phyloP scores from a whole-genome alignment of 176 grass and related monocot genomes.

The Tillandsia fasciculata region DNA sequence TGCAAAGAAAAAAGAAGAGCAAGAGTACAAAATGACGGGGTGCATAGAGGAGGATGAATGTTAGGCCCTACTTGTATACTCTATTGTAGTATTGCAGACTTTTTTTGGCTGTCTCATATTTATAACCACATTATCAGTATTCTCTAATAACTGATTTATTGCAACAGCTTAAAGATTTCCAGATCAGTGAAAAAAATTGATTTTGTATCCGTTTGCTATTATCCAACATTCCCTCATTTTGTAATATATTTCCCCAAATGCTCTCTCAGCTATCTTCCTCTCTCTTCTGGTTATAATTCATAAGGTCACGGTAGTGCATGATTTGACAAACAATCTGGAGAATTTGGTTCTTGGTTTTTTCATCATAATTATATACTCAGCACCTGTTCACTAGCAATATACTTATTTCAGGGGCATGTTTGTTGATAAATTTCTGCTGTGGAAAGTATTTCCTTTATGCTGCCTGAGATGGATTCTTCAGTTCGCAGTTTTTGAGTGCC shows the following conservation, averaged over 20 bases:
- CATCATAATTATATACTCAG: too few species aligned
- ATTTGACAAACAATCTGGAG: not conserved
- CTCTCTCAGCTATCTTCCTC: not conserved
- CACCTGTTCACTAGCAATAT: not conserved
- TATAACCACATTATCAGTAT: not conserved
- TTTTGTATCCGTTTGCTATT: not conserved
- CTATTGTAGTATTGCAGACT: not conserved
- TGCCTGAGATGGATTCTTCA: slow-evolving; percentile 93
- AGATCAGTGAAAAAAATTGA: not conserved
- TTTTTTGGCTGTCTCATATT: not conserved
- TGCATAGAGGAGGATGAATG: not conserved
- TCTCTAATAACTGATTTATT: not conserved
- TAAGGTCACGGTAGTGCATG: not conserved
- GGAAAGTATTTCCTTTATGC: slow-evolving; percentile 91
- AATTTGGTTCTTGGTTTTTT: too few species aligned
- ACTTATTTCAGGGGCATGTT: slow-evolving; percentile 62
- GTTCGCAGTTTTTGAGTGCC: slow-evolving; percentile 70
- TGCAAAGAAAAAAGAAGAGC: too few species aligned
- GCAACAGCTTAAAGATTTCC: not conserved
- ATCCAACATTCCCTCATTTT: not conserved
- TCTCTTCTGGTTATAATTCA: not conserved
- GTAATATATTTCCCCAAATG: not conserved
- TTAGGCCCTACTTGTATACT: slow-evolving; percentile 6
- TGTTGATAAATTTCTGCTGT: slow-evolving; percentile 75
- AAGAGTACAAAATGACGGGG: too few species aligned